Evolutionary conservation across 2,329 filamentous ascomycete species (phyloP).

Genomic region (Penicillium frequentans): DNA sequence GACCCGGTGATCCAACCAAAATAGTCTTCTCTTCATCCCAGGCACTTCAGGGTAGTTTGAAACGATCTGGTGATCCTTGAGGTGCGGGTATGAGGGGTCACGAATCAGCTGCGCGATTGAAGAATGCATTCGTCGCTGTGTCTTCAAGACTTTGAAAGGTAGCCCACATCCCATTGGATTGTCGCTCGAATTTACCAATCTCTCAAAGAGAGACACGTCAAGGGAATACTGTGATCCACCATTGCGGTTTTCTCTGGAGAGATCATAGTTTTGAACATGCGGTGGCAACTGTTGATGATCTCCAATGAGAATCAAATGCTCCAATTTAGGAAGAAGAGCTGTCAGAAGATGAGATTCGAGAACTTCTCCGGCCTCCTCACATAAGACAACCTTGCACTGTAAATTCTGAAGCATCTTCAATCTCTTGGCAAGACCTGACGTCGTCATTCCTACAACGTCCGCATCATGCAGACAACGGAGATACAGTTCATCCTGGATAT

Average conservation of each 20-base stretch:
- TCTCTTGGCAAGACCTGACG: slow-evolving; percentile 5
- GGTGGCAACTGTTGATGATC: slow-evolving; percentile 40
- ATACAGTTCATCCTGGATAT: slow-evolving; percentile 2
- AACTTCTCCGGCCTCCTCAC: slow-evolving; percentile 69
- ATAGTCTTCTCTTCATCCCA: slow-evolving; percentile 16
- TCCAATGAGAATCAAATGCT: slow-evolving; percentile 43
- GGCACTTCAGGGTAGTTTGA: slow-evolving; percentile 7
- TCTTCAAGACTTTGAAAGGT: background rate
- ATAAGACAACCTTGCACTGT: slow-evolving; percentile 47
- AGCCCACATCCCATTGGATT: background rate
- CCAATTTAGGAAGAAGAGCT: slow-evolving; percentile 38
- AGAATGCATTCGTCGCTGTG: slow-evolving; percentile 14
- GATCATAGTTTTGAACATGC: slow-evolving; percentile 19
- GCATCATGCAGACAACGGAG: slow-evolving; percentile 5
- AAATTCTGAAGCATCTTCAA: slow-evolving; percentile 11
- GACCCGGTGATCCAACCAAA: slow-evolving; percentile 46
- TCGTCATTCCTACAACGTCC: slow-evolving; percentile 16
- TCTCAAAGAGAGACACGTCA: slow-evolving; percentile 14
- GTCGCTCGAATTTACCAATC: slow-evolving; percentile 1
- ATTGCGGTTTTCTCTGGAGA: background rate
- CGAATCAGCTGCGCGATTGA: slow-evolving; percentile 1
- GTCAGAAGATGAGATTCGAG: slow-evolving; percentile 59
- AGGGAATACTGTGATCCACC: slow-evolving; percentile 8
- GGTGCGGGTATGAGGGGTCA: background rate
- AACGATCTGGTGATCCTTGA: background rate